Evolutionary conservation across 805 yeast species (phyloP), one percentile per base, ranked within the genome.

Genomic region (Sugiyamaella boreocaroliniensis): DNA sequence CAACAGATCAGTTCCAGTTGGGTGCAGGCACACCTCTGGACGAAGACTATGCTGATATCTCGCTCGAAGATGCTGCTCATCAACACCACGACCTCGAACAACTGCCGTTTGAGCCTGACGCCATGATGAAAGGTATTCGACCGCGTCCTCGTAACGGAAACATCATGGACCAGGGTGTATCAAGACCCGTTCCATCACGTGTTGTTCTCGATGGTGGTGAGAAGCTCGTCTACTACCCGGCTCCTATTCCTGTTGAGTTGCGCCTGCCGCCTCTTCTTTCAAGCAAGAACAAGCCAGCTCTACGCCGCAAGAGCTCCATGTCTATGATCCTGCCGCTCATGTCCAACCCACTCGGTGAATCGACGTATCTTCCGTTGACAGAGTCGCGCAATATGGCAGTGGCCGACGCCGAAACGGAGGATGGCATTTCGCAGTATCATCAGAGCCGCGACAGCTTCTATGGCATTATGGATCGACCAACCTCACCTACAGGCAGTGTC

Each of bases 241-340:
- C 72, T 2, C 72, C 71, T 2, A 59, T 69, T 9, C 73, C 73
- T 10, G 50, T 56, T n/a, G 59, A 58, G 53, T 60, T 69, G 14
- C 55, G 59, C 29, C 61, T 66, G 4, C 73, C 73, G 10, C 73
- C 73, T 4, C 50, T 63, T 29, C 51, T 69, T 41, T 58, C 67
- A 10, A 56, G 55, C 26, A 57, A 55, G 49, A 41, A 20, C 3
- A 34, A 49, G 32, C 42, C 44, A 15, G 18, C 42, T 5, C 41
- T 45, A n/a, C 41, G 51, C 12, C 50, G 51, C n/a, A 54, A 51
- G 14, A n/a, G 46, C 40, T 40, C 40, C n/a, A 19, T 46, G 20
- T 16, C 53, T 42, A 14, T 49, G 44, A 49, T 48, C 9, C 42
- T 43, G 34, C n/a, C 51, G 12, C 19, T 44, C 37, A 16, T n/a